These are phyloP conservation scores for Fusarium albosuccineum DNA, from an alignment of 2,329 filamentous ascomycete species.

Conservation along the genomic window DNA sequence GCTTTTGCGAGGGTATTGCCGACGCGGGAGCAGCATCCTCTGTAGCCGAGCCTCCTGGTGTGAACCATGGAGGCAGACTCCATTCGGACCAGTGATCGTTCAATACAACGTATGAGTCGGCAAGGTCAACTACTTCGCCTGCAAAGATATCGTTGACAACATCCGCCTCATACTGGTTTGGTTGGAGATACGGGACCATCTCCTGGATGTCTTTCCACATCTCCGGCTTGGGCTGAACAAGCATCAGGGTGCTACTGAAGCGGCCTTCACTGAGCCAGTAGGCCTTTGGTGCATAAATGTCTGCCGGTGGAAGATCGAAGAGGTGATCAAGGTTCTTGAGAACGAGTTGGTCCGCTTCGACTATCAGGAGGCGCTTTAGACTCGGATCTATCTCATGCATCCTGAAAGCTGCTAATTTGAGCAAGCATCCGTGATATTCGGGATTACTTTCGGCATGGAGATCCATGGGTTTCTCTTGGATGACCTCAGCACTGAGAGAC, in stretches of 20 bases:
- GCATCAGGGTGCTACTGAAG: constrained; percentile 37
- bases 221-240: constrained; percentile 22
- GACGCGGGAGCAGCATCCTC: background rate
- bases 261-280: constrained; percentile 30
- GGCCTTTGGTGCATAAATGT: constrained; percentile 24
- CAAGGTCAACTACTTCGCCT: background rate
- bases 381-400: constrained; percentile 28
- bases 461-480: constrained; percentile 23
- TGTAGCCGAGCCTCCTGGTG: background rate
- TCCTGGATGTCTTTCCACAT: constrained; percentile 24
- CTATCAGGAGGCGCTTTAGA: constrained; percentile 19
- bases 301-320: constrained; percentile 21
- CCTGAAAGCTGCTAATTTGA: constrained; percentile 35
- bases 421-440: constrained; percentile 30
- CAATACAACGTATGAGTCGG: constrained; percentile 24
- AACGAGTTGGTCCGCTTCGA: constrained; percentile 38
- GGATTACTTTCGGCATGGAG: constrained; percentile 9
- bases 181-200: constrained; percentile 14
- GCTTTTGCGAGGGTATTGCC: background rate
- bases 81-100: constrained; percentile 38
- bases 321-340: constrained; percentile 28
- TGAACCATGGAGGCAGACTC: constrained; percentile 34
- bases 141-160: constrained; percentile 32
- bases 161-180: constrained; percentile 37
- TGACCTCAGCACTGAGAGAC: constrained; percentile 22